phyloP scores from a whole-genome alignment of 2,329 filamentous ascomycete species.

The Sordariomycetes sp. region DNA sequence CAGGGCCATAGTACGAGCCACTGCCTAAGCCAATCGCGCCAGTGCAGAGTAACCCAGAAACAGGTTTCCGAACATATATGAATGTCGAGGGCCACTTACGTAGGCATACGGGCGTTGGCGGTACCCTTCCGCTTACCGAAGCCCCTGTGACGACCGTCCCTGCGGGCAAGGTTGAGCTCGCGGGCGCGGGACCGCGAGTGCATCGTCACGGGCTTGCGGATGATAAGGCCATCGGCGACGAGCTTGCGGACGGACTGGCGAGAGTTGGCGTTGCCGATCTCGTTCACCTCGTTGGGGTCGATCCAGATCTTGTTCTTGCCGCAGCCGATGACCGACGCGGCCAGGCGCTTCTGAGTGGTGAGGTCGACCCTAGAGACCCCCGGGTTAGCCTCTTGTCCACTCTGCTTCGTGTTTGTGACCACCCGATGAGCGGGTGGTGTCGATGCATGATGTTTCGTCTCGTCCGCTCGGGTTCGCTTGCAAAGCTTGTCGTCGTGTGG shows the following conservation, averaged over 20 bases:
- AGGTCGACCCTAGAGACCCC: slow-evolving; percentile 75
- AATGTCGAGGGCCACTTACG: slow-evolving; percentile 42
- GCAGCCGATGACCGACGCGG: slow-evolving; percentile 95
- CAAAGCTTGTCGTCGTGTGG: not conserved
- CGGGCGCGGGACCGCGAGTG: slow-evolving; percentile 96
- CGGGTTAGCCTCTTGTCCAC: slow-evolving; percentile 1
- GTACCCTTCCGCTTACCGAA: slow-evolving; percentile 99
- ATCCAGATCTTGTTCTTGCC: slow-evolving; percentile 99
- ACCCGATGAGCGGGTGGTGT: not conserved
- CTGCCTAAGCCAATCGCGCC: not conserved
- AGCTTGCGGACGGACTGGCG: slow-evolving; percentile 99
- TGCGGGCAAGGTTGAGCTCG: slow-evolving; percentile 85
- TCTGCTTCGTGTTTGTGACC: not conserved
- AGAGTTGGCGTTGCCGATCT: slow-evolving; percentile 99
- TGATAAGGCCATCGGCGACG: slow-evolving; percentile 99
- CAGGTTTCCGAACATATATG: not conserved
- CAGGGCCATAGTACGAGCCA: not conserved
- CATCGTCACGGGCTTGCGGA: slow-evolving; percentile 99
- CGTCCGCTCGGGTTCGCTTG: not conserved
- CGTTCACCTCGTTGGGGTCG: slow-evolving; percentile 97
- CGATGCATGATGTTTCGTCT: not conserved
- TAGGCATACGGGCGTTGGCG: slow-evolving; percentile 97
- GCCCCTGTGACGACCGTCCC: slow-evolving; percentile 94
- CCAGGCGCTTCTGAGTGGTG: slow-evolving; percentile 99
- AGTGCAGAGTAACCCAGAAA: too few species aligned